phyloP scores from a whole-genome alignment of 257 asterid species.

The Capsicum chinense region DNA sequence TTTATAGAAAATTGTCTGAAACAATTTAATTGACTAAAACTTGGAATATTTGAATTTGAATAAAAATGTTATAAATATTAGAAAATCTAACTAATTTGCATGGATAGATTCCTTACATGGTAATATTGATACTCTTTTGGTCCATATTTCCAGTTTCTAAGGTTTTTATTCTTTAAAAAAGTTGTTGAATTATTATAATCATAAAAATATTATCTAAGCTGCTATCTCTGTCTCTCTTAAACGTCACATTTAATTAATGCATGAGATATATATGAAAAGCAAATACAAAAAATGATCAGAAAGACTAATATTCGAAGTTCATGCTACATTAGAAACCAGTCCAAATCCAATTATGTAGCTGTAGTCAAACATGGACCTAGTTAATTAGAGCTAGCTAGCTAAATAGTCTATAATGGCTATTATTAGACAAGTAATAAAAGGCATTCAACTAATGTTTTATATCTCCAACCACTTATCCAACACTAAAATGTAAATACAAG shows the following conservation, averaged over 20 bases:
- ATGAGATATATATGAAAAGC: background rate
- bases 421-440: background rate
- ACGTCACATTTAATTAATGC: background rate
- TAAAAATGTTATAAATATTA: too few species aligned
- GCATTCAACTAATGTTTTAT: conserved; percentile 5
- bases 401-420: background rate
- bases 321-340: too few species aligned
- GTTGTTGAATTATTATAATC: background rate
- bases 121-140: too few species aligned
- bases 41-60: too few species aligned
- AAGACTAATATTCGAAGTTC: background rate
- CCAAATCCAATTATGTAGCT: background rate
- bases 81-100: too few species aligned
- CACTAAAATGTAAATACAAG: background rate
- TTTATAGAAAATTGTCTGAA: too few species aligned
- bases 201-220: background rate
- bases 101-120: too few species aligned
- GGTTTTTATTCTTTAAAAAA: too few species aligned
- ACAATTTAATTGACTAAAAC: too few species aligned
- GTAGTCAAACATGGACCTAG: conserved; percentile 15
- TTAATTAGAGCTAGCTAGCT: conserved; percentile 9
- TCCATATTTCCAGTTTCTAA: too few species aligned
- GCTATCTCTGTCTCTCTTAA: background rate
- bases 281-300: background rate
- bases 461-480: conserved; percentile 23